Evolutionary conservation across 805 yeast species (phyloP), one percentile per base, ranked within the genome.

Genomic region (Wickerhamomyces tratensis): DNA sequence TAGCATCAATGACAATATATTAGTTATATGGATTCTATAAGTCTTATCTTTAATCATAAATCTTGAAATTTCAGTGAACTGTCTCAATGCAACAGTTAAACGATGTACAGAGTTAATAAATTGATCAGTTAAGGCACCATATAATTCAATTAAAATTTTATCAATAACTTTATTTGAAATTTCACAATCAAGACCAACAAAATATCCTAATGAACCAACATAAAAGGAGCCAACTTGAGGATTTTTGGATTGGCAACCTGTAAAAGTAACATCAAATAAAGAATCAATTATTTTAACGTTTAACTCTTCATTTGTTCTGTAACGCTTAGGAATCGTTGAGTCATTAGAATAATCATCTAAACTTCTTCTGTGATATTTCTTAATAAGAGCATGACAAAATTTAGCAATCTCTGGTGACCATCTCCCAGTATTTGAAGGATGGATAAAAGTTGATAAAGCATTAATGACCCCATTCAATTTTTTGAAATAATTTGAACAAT

Each of bases 361-460:
- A 35, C 57, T 64, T 52, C 94, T 68, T 41, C 74, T 72, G 53
- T 80, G 86, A 45, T 77, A 79, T 48, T 74, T 74, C 39, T 71
- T 67, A 0, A 79, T 72, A 41, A 86, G 63, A 37, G 77, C 72
- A 46, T 73, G 71, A n/a, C 84, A 65, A 27, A 85, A 71, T 44
- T 76, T 76, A 1, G 94, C 71, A 30, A 91, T 74, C 5, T 80
- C 65, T 27, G 72, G 61, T 0, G 95, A 74, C 97, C 98, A 89
- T n/a, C 72, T 71, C 0, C 96, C 98, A n/a, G 70, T 61, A 58
- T 89, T 89, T 0, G 98, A 88, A 7, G 98, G 98, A 59, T 93
- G 97, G 4, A 79, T 80, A 61, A 82, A 86, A 15, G 96, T 85
- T 47, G 76, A 82, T 6, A 88, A 66, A 0, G 95, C 77, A 42